These are phyloP conservation scores for Helminthosporium solani DNA, from an alignment of 2,329 filamentous ascomycete species.

Conservation along the genomic window DNA sequence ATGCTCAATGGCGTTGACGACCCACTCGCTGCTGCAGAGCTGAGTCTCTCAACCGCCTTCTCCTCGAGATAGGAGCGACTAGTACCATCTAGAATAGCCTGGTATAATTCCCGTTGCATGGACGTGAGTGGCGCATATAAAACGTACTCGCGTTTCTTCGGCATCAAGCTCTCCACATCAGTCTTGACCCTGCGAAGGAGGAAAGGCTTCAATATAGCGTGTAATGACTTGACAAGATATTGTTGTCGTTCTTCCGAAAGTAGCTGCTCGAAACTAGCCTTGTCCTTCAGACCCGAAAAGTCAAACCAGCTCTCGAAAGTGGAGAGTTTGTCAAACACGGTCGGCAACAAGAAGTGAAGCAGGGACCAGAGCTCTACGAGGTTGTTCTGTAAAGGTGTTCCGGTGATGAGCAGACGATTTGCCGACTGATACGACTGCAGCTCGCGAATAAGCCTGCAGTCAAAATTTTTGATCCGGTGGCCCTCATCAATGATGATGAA, in stretches of 20 bases:
- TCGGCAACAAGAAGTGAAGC: conserved; percentile 87
- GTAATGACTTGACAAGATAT: conserved; percentile 81
- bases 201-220: conserved; percentile 89
- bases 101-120: conserved; percentile 88
- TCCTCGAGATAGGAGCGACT: conserved; percentile 65
- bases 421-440: conserved; percentile 86
- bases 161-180: conserved; percentile 87
- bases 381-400: conserved; percentile 94
- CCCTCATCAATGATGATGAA: conserved; percentile 99
- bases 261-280: conserved; percentile 74
- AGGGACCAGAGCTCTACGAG: conserved; percentile 92
- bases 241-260: conserved; percentile 76
- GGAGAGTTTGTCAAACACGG: conserved; percentile 89
- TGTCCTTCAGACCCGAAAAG: conserved; percentile 87
- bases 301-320: conserved; percentile 97
- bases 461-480: conserved; percentile 95
- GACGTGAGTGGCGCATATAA: conserved; percentile 88
- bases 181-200: conserved; percentile 85
- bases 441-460: conserved; percentile 87
- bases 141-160: conserved; percentile 95
- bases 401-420: conserved; percentile 88
- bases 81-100: conserved; percentile 65
- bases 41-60: conserved; percentile 69
- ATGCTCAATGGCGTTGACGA: conserved; percentile 52
- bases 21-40: conserved; percentile 40